A percentile compares a stretch with the other conserved stretches of the same genome.
phyloP scores from a whole-genome alignment of 768 basidiomycete genomes.

The Mycena haematopus region DNA sequence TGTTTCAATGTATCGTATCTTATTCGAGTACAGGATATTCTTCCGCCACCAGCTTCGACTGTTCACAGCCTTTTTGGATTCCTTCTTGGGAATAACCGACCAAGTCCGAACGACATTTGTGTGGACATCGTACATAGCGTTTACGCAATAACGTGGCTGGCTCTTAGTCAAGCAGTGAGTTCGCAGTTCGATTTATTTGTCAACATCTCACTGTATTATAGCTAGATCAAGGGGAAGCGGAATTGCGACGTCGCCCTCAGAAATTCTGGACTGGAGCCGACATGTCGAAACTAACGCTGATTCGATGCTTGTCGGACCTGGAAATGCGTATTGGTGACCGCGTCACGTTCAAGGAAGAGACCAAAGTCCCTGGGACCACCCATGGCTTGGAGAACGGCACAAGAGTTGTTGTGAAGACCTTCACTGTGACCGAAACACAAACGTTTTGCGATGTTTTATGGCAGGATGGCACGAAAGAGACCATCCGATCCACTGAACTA shows the following conservation, averaged over 20 bases:
- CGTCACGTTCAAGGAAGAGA: slow-evolving; percentile 60
- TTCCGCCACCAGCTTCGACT: slow-evolving; percentile 57
- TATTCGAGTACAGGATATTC: slow-evolving; percentile 59
- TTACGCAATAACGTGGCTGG: slow-evolving; percentile 85
- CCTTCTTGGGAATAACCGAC: slow-evolving; percentile 51
- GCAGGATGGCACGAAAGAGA: slow-evolving; percentile 84
- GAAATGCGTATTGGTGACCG: slow-evolving; percentile 80
- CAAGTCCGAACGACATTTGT: slow-evolving; percentile 63
- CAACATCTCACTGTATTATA: slow-evolving; percentile 38
- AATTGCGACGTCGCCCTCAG: slow-evolving; percentile 66
- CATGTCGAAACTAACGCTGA: slow-evolving; percentile 64
- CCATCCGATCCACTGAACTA: slow-evolving; percentile 63
- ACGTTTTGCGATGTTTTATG: slow-evolving; percentile 80
- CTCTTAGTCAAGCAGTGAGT: slow-evolving; percentile 83
- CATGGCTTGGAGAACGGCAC: slow-evolving; percentile 61
- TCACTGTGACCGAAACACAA: slow-evolving; percentile 72
- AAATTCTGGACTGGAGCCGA: slow-evolving; percentile 78
- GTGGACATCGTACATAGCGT: slow-evolving; percentile 77
- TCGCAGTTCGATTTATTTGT: slow-evolving; percentile 5
- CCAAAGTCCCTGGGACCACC: slow-evolving; percentile 58
- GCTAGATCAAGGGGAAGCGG: slow-evolving; percentile 66
- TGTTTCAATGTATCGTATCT: slow-evolving; percentile 15
- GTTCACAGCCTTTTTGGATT: slow-evolving; percentile 54
- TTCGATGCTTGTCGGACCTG: slow-evolving; percentile 64
- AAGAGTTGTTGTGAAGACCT: slow-evolving; percentile 55